Base-by-base conservation (phyloP, 2,329 filamentous ascomycete species). In the Neopestalotiopsis sp. region DNA sequence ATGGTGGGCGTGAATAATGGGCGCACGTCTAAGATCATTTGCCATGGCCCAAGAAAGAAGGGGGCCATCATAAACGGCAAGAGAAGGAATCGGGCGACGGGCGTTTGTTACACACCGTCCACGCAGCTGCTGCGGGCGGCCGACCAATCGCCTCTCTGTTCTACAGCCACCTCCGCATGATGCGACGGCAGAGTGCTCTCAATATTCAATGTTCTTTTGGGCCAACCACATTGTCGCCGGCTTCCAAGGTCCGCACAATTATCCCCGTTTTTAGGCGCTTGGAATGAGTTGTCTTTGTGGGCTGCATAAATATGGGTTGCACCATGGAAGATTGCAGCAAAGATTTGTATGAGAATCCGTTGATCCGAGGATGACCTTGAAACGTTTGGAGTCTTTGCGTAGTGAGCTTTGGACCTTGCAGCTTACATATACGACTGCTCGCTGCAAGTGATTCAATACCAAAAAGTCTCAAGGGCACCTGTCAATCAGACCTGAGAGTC, bases 251-350 rank as follows among this genome's bases (percentile, higher is more conserved):
- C 56, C 65, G 65, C 56, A n/a, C 17, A 14, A 40, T 40, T 10
- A 14, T 56, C 34, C 34, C 28, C 20, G 58, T 3, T n/a, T 60
- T 4, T 42, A 66, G 65, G 30, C 17, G 52, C 65, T 60, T 28
- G 28, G 45, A 52, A 56, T 67, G 65, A 67, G 38, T 49, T 61
- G 38, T 61, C 30, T 60, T 38, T 67, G 14, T 42, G 24, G 7
- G 45, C 9, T 66, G 63, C 63, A 17, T 58, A 66, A 28, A 10
- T 12, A 12, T 52, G 17, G n/a, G n/a, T 52, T 24, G 34, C n/a
- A 28, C 30, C 32, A 60, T 45, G 65, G 65, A 34, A 20, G 24
- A 30, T 45, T 67, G 65, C 65, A 67, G 65, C 34, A n/a, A 60
- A 60, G 49, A 59, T n/a, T 45, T 9, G 24, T 28, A 28, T 28